A percentile compares a stretch with the other conserved stretches of the same genome.
These are phyloP conservation scores for Pulveroboletus sp. DNA, from an alignment of 768 basidiomycete genomes.

Conservation along the genomic window DNA sequence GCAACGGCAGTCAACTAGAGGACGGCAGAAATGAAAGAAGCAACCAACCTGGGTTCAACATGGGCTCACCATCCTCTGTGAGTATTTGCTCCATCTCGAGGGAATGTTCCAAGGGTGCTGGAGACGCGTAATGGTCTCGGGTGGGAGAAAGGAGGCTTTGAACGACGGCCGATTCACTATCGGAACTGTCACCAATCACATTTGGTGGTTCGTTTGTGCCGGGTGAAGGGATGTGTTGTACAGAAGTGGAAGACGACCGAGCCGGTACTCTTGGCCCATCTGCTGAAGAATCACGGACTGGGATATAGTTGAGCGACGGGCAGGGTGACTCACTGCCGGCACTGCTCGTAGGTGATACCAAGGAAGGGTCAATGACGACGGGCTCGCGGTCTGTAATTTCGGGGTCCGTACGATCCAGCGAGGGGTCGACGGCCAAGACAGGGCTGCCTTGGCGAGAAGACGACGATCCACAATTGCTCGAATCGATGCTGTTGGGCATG, in stretches of 20 bases:
- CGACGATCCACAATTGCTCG: conserved; percentile 25
- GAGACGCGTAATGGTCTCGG: conserved; percentile 24
- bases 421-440: conserved; percentile 24
- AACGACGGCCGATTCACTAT: conserved; percentile 15
- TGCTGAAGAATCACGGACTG: conserved; percentile 27
- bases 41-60: conserved; percentile 64
- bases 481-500: conserved; percentile 21
- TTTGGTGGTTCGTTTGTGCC: conserved; percentile 6
- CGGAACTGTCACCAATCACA: conserved; percentile 5
- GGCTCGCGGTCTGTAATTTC: conserved; percentile 13
- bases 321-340: conserved; percentile 17
- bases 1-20: conserved; percentile 3
- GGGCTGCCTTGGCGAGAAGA: conserved; percentile 29
- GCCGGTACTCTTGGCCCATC: conserved; percentile 7
- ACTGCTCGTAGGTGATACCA: conserved; percentile 26
- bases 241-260: conserved; percentile 4
- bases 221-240: conserved; percentile 11
- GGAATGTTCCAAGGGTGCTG: conserved; percentile 31
- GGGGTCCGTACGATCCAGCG: conserved; percentile 10
- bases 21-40: background rate
- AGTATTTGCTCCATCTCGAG: conserved; percentile 53
- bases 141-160: conserved; percentile 21
- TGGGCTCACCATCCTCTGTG: conserved; percentile 63
- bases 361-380: conserved; percentile 38
- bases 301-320: conserved; percentile 28